Evolutionary conservation across 164 flowering plant genomes (phyloP).

Genomic region (Chimonanthus salicifolius): DNA sequence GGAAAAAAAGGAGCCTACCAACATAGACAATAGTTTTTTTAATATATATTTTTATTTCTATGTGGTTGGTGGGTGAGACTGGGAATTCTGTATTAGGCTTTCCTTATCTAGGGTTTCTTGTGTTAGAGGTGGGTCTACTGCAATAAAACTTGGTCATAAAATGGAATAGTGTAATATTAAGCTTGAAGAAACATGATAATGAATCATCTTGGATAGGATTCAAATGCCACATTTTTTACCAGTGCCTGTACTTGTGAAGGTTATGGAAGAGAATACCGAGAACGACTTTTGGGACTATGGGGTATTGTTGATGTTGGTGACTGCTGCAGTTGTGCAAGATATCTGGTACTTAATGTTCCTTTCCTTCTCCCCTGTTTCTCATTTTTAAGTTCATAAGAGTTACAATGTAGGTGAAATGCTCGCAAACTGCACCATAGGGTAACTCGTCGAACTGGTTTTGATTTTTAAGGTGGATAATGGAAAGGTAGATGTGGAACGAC

Average conservation of each 20-base stretch:
- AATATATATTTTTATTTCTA: too few relatives aligned
- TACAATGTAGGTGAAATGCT: background rate
- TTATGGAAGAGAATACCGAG: conserved; percentile 91
- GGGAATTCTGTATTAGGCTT: too few relatives aligned
- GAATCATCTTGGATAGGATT: background rate
- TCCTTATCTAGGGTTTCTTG: too few relatives aligned
- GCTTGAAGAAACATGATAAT: too few relatives aligned
- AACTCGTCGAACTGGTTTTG: conserved; percentile 8
- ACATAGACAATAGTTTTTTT: too few relatives aligned
- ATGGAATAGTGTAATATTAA: too few relatives aligned
- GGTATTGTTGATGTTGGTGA: conserved; percentile 95
- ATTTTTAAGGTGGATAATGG: conserved; percentile 65
- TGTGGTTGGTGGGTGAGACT: too few relatives aligned
- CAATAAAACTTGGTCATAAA: too few relatives aligned
- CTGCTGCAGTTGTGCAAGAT: conserved; percentile 93
- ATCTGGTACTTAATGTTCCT: conserved; percentile 43
- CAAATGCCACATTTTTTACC: background rate
- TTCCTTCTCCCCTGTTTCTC: background rate
- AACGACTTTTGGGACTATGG: conserved; percentile 75
- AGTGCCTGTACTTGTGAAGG: conserved; percentile 40
- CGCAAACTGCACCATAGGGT: background rate
- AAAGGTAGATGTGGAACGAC: conserved; percentile 68
- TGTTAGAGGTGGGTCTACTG: too few relatives aligned
- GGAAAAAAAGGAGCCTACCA: too few relatives aligned
- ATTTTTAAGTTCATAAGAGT: background rate